Evolutionary conservation across 2,329 filamentous ascomycete genomes (phyloP).

Genomic region (Ophiostoma piceae): DNA sequence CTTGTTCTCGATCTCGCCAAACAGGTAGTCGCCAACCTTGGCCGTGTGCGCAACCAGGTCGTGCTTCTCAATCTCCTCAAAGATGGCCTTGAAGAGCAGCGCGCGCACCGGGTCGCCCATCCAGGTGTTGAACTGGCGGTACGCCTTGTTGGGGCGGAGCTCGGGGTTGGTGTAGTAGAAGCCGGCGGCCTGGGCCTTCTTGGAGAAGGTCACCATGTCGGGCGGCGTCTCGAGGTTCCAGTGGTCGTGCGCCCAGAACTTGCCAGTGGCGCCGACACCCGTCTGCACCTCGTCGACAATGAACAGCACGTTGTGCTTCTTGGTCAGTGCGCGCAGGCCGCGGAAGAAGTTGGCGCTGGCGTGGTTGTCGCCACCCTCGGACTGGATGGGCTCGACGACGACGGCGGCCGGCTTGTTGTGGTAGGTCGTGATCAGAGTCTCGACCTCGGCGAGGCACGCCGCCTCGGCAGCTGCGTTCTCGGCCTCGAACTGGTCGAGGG

Average conservation of each 20-base stretch:
- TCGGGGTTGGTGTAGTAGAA: slow-evolving; percentile 83
- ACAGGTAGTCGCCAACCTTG: slow-evolving; percentile 72
- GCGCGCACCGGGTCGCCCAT: slow-evolving; percentile 89
- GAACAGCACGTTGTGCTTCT: slow-evolving; percentile 69
- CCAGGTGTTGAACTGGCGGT: slow-evolving; percentile 96
- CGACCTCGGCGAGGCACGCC: slow-evolving; percentile 74
- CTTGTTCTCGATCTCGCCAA: slow-evolving; percentile 54
- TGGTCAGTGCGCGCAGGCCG: slow-evolving; percentile 71
- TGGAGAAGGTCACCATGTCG: slow-evolving; percentile 91
- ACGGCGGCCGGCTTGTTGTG: slow-evolving; percentile 75
- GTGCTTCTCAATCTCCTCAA: slow-evolving; percentile 67
- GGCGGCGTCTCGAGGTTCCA: slow-evolving; percentile 75
- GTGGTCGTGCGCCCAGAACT: slow-evolving; percentile 96
- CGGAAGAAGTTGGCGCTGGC: slow-evolving; percentile 82
- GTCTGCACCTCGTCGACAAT: slow-evolving; percentile 96
- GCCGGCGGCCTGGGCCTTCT: slow-evolving; percentile 89
- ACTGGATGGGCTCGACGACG: slow-evolving; percentile 85
- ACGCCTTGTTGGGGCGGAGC: slow-evolving; percentile 82
- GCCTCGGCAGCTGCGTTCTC: slow-evolving; percentile 78
- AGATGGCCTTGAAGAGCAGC: slow-evolving; percentile 78
- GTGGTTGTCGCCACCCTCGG: slow-evolving; percentile 92
- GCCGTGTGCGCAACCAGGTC: slow-evolving; percentile 77
- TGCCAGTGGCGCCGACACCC: slow-evolving; percentile 83
- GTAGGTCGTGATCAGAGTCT: slow-evolving; percentile 72
- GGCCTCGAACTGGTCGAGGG: slow-evolving; percentile 68